phyloP scores from a whole-genome alignment of 768 basidiomycete genomes.

The Lentinula boryana region DNA sequence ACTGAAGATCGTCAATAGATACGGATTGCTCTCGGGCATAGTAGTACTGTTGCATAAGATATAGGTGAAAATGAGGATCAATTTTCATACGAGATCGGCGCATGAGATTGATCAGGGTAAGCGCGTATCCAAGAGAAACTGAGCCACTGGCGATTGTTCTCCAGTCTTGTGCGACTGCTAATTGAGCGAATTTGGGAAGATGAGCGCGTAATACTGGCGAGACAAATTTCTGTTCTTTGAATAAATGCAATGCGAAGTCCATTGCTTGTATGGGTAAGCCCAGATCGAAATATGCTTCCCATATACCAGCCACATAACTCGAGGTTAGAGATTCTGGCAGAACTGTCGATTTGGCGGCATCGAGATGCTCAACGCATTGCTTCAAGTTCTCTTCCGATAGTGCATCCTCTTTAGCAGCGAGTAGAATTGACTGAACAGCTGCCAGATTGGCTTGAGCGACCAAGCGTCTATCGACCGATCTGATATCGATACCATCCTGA shows the following conservation, averaged over 20 bases:
- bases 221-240: not conserved
- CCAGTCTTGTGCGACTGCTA: not conserved
- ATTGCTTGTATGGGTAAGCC: not conserved
- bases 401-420: not conserved
- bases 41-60: not conserved
- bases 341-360: not conserved
- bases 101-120: not conserved
- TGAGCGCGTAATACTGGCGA: not conserved
- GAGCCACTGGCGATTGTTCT: not conserved
- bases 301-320: not conserved
- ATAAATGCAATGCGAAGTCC: not conserved
- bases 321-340: not conserved
- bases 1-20: not conserved
- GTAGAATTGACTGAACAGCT: slow-evolving; percentile 2
- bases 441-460: slow-evolving; percentile 40
- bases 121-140: not conserved
- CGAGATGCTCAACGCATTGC: not conserved
- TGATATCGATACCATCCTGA: slow-evolving; percentile 28
- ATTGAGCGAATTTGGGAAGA: not conserved
- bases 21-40: not conserved
- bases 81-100: not conserved
- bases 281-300: not conserved
- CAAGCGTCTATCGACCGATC: slow-evolving; percentile 31
- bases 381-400: not conserved
- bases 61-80: not conserved